These are phyloP conservation scores for Acidomyces sp. DNA, from an alignment of 495 filamentous ascomycete genomes.

Conservation along the genomic window DNA sequence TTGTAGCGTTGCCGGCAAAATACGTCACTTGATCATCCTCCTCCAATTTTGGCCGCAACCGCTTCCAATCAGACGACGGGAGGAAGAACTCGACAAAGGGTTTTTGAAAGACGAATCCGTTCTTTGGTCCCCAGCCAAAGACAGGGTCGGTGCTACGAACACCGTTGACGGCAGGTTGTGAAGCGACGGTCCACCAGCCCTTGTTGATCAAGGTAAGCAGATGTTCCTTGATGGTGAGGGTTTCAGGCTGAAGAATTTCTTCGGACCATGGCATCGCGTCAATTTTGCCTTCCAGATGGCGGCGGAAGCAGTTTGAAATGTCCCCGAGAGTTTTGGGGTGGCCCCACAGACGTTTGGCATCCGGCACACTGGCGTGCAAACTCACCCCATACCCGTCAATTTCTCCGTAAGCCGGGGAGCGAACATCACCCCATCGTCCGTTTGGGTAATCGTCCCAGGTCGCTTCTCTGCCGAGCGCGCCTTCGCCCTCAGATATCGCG, in stretches of 20 bases:
- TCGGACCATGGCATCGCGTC: slow-evolving; percentile 85
- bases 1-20: slow-evolving; percentile 65
- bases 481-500: slow-evolving; percentile 84
- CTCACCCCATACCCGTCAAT: slow-evolving; percentile 92
- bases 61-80: slow-evolving; percentile 52
- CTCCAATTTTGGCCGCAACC: slow-evolving; percentile 48
- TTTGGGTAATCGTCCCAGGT: slow-evolving; percentile 99
- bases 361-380: slow-evolving; percentile 63
- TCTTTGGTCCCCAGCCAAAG: slow-evolving; percentile 87
- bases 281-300: slow-evolving; percentile 63
- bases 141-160: slow-evolving; percentile 57
- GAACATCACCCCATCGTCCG: slow-evolving; percentile 87
- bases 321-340: slow-evolving; percentile 53
- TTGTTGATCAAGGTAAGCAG: slow-evolving; percentile 64
- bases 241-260: slow-evolving; percentile 75
- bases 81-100: slow-evolving; percentile 95
- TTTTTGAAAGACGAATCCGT: slow-evolving; percentile 96
- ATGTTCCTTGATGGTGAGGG: slow-evolving; percentile 57
- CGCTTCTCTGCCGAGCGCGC: slow-evolving; percentile 81
- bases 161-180: slow-evolving; percentile 90
- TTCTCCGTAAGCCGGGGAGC: slow-evolving; percentile 66
- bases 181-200: slow-evolving; percentile 93
- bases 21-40: slow-evolving; percentile 53
- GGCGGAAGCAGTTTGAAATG: slow-evolving; percentile 64
- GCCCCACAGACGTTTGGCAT: slow-evolving; percentile 75